Evolutionary conservation across 768 basidiomycete species (phyloP), one percentile per base, ranked within the genome.

Genomic region (Kwoniella bestiolae): DNA sequence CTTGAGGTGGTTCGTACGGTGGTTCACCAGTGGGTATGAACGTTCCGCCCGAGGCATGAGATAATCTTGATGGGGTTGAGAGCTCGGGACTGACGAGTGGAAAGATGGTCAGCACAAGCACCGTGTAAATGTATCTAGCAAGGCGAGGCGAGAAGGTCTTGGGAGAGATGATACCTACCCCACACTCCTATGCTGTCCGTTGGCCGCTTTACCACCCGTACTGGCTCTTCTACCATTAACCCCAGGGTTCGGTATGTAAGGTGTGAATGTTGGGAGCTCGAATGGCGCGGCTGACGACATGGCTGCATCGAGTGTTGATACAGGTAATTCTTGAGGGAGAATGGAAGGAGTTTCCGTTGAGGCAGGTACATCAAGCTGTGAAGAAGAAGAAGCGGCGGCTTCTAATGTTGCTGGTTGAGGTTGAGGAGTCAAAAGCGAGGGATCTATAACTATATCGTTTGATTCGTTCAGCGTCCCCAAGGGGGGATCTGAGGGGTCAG

Each of bases 1-100:
- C 63, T 5, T 52, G n/a, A 6, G 76, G 76, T 25, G 76, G 50
- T 32, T 60, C n/a, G 38, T 77, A 77, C 2, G 76, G 76, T 4
- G 72, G 72, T 46, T 45, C 28, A 7, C 62, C 58, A 3, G 65
- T 63, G 21, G 66, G 52, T 9, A 53, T 25, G 41, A 61, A 57
- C 1, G 32, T 16, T 16, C 58, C 57, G 7, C 60, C 52, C 11
- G 49, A 50, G 2, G 44, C 58, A 26, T 49, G 35, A 21, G 58
- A 51, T 18, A 66, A 51, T 61, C 29, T 52, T 3, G 44, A 29
- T 7, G 46, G 57, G 3, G 63, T 49, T 3, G 21, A 46, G 14
- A 66, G 49, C 45, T 60, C 58, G 12, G 65, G 65, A 7, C 65
- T 66, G 47, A 7, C 7, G 34, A 50, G 26, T 38, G 4, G 11